Conservation (phyloP, 2,329 filamentous ascomycete genomes). For the Aureobasidium sp. region DNA sequence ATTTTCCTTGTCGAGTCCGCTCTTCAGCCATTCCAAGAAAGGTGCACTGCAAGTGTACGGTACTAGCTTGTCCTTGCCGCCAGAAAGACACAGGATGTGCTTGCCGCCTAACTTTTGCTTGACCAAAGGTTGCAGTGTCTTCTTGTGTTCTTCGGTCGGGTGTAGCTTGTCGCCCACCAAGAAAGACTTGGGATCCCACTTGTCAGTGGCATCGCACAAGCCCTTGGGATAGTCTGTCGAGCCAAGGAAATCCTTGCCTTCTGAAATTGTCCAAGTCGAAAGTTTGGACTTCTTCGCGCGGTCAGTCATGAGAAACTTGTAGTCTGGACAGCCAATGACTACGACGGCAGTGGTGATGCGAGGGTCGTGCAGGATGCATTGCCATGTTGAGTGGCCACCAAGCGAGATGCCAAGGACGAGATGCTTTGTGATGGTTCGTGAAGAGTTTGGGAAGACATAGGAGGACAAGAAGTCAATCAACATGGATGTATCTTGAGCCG, state of each 20-base stretch:
- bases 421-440: constrained; percentile 49
- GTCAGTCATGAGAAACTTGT: constrained; percentile 68
- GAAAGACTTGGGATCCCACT: constrained; percentile 67
- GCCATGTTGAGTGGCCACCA: constrained; percentile 84
- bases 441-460: constrained; percentile 53
- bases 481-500: constrained; percentile 63
- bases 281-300: constrained; percentile 66
- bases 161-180: constrained; percentile 46
- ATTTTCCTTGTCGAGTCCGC: constrained; percentile 34
- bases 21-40: constrained; percentile 55
- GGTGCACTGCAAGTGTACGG: constrained; percentile 54
- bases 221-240: constrained; percentile 67
- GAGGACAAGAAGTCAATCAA: constrained; percentile 71
- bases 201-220: constrained; percentile 55
- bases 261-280: constrained; percentile 48
- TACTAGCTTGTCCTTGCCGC: constrained; percentile 62
- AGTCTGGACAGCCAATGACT: constrained; percentile 86
- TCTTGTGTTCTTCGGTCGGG: constrained; percentile 38
- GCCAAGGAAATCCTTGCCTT: constrained; percentile 60
- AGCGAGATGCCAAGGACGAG: constrained; percentile 75
- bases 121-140: constrained; percentile 29
- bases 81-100: constrained; percentile 56
- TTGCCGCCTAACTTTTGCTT: constrained; percentile 44
- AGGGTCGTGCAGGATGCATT: constrained; percentile 68
- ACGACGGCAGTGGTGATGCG: constrained; percentile 70